These are phyloP conservation scores for Phytopythium sindhum DNA, from an alignment of 352 stramenopile genomes.

Conservation along the genomic window DNA sequence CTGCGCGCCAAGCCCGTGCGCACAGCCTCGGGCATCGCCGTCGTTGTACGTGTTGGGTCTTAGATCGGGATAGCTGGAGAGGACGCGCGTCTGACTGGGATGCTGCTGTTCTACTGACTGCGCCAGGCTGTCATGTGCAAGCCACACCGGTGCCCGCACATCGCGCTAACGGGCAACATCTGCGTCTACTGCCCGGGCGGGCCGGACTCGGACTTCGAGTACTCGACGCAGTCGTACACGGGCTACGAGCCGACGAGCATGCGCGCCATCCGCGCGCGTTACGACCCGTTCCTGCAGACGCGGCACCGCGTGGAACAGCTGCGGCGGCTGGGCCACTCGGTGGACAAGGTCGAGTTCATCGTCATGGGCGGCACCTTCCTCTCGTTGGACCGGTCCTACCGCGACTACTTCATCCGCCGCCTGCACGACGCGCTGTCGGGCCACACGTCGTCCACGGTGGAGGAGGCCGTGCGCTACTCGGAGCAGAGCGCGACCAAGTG, in stretches of 20 bases:
- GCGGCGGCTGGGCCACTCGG: conserved; percentile 86
- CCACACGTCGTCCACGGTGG: conserved; percentile 87
- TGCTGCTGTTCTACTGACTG: background rate
- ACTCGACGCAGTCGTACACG: conserved; percentile 95
- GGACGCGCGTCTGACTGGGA: background rate
- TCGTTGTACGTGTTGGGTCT: conserved; percentile 72
- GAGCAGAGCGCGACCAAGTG: conserved; percentile 86
- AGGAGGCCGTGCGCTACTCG: conserved; percentile 93
- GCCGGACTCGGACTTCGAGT: conserved; percentile 97
- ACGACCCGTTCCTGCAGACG: conserved; percentile 94
- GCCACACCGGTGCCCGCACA: conserved; percentile 96
- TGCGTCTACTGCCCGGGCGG: conserved; percentile 97
- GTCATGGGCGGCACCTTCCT: conserved; percentile 98
- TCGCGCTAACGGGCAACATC: conserved; percentile 96
- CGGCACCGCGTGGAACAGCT: conserved; percentile 90
- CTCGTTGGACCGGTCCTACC: conserved; percentile 91
- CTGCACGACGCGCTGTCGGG: conserved; percentile 95
- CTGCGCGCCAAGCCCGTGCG: conserved; percentile 95
- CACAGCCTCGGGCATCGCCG: conserved; percentile 93
- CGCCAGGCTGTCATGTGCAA: conserved; percentile 94
- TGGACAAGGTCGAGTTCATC: conserved; percentile 98
- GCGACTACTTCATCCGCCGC: conserved; percentile 96
- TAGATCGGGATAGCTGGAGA: too few species aligned
- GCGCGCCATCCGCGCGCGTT: conserved; percentile 93
- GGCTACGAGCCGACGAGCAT: conserved; percentile 98